phyloP scores from a whole-genome alignment of 352 stramenopile genomes.

The Paralagenidium karlingii region DNA sequence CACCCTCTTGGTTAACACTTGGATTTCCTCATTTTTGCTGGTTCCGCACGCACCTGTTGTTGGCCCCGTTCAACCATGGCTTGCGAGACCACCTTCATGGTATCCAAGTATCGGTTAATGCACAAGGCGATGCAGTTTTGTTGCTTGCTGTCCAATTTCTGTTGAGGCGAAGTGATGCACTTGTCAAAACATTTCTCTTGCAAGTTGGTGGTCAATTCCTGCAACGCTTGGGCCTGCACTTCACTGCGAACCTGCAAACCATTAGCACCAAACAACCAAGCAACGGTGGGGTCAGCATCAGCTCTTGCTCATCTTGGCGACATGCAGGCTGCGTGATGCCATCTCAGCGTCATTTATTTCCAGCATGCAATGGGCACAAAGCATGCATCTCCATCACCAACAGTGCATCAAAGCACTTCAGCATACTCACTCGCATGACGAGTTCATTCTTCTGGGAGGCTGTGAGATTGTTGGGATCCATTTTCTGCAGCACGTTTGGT shows the following conservation, averaged over 20 bases:
- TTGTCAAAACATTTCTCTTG: conserved; percentile 88
- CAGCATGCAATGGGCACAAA: no score
- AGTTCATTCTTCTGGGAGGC: conserved; percentile 78
- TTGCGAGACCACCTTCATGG: conserved; percentile 83
- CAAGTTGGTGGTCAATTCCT: conserved; percentile 78
- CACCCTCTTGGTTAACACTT: no score
- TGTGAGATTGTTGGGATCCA: conserved; percentile 42
- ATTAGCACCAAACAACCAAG: conserved; percentile 4
- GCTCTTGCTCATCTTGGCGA: not conserved
- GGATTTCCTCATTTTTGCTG: no score
- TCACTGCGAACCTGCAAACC: conserved; percentile 55
- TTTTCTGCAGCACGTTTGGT: no score
- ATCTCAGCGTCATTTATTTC: no score
- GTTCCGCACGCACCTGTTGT: no score
- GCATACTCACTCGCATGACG: conserved; percentile 50
- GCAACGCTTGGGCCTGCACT: conserved; percentile 68
- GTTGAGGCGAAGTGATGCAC: conserved; percentile 66
- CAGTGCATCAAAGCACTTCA: no score
- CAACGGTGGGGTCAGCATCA: not conserved
- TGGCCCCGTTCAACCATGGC: no score
- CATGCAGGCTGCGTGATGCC: no score
- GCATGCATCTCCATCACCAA: no score
- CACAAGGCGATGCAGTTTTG: conserved; percentile 83
- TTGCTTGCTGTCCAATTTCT: conserved; percentile 84
- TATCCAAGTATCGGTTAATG: conserved; percentile 86